Conservation (phyloP, 305 asterid species). For the Withania somnifera region DNA sequence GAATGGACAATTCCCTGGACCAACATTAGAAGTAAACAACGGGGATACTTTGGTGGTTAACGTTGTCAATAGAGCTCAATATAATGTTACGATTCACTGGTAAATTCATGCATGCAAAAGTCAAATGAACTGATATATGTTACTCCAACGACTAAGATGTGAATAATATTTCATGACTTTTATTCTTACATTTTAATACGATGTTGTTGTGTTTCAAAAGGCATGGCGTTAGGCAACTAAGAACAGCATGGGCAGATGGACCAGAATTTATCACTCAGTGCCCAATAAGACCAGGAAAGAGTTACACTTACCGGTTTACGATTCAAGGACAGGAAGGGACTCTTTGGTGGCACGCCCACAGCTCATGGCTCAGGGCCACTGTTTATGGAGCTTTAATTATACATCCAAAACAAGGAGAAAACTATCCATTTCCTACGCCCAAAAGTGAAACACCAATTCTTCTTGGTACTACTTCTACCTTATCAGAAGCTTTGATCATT, state of each 20-base stretch:
- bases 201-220: slow-evolving; percentile 15
- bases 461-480: slow-evolving; percentile 34
- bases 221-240: slow-evolving; percentile 71
- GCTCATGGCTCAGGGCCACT: slow-evolving; percentile 86
- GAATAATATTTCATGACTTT: neutral
- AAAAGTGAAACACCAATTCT: slow-evolving; percentile 53
- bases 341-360: slow-evolving; percentile 91
- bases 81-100: slow-evolving; percentile 84
- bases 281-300: slow-evolving; percentile 72
- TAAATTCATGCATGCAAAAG: slow-evolving; percentile 14
- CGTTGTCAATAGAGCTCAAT: slow-evolving; percentile 57
- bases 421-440: slow-evolving; percentile 63
- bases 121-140: neutral
- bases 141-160: neutral
- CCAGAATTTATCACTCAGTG: slow-evolving; percentile 82
- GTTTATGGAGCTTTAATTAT: slow-evolving; percentile 70
- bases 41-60: slow-evolving; percentile 66
- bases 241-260: slow-evolving; percentile 86
- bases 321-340: slow-evolving; percentile 80
- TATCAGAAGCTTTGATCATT: neutral
- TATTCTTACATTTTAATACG: neutral
- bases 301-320: slow-evolving; percentile 64
- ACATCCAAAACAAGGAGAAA: slow-evolving; percentile 47
- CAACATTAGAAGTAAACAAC: slow-evolving; percentile 63
- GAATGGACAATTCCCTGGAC: slow-evolving; percentile 79